Base-by-base conservation (phyloP, 73 alveolate genomes). In the Paramecium octaurelia region DNA sequence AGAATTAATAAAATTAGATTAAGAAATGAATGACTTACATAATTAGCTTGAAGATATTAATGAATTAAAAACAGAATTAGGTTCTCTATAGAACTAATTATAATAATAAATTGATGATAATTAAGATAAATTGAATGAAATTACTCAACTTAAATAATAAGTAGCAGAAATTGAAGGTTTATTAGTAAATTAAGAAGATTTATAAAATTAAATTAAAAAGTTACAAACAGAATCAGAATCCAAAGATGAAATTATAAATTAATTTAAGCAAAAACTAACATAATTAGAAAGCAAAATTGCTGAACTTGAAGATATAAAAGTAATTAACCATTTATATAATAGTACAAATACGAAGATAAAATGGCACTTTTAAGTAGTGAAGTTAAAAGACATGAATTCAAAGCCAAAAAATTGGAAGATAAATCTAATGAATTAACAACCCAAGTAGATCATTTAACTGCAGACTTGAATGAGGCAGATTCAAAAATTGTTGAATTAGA, bases 261-360 rank as follows among this genome's bases (percentile, higher is more conserved):
- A 77, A 77, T 44, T 77, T 35, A 77, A 77, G 16, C 8, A 35
- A 42, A 80, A 44, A 23, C 4, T 48, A 43, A 44, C 46, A 43
- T 12, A 80, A 24, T 80, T 44, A 80, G 70, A 43, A 43, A 46
- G 57, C 10, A 44, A 46, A 21, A 24, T 80, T 14, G 54, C 27
- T 46, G 71, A 80, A 44, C 44, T 44, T 23, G 90, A 80, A 23
- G 75, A 44, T 20, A 43, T 20, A 11, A 48, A 18, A 42, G 88
- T 75, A 75, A 75, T 0, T 35, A 7, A 11, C 4, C 0, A 75
- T 29, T 36, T 31, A 12, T 3, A 75, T 48, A 29, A 12, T 29
- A 80, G 91, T 20, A 44, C 23, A 80, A 80, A 80, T 42, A 80
- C 44, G 75, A 44, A 80, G 46, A 20, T 80, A 44, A 46, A 80